Evolutionary conservation across 2,329 filamentous ascomycete genomes (phyloP), one percentile per base, ranked within the genome.

Genomic region (Exophiala sideris): DNA sequence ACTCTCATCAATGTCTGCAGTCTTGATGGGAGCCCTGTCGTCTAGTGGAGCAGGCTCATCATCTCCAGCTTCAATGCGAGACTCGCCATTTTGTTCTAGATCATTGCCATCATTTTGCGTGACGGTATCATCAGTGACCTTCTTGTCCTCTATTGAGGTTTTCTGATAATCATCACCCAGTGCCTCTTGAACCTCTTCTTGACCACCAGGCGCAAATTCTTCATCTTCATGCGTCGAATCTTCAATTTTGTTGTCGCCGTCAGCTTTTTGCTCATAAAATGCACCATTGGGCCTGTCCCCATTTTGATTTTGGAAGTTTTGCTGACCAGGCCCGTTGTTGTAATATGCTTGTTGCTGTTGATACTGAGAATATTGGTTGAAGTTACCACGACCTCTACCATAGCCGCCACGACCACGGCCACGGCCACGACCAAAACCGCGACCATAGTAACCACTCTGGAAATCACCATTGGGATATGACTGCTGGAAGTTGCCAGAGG

Each of bases 401-500:
- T 71, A 70, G 53, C 66, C 79, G 51, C 82, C 83, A 65, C 83
- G 82, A 53, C 81, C 83, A 61, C 85, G 82, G 62, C 85, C 84
- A 61, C 82, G 79, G 62, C 86, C 85, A 66, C 85, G 79, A 65
- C 82, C 82, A 70, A 79, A 83, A 60, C 85, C 86, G 73, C 83
- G 84, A 73, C 84, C 83, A 77, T 83, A 85, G 77, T 87, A 90
- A 77, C 90, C 87, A 50, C 49, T 52, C 74, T 88, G 76, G 69
- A 76, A 80, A 70, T 82, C 79, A 78, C 81, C 79, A 77, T 79
- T 81, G 73, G 75, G 75, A 71, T 77, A 82, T 64, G 73, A 70
- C 58, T 70, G 70, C 66, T 79, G 76, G 84, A 87, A 91, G 81
- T 89, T 89, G 85, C 86, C 87, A 84, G 86, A 70, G 67, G 87